A percentile compares a stretch with the other conserved stretches of the same genome.
Conservation (phyloP, 257 asterid genomes). For the Solanum arcanum region DNA sequence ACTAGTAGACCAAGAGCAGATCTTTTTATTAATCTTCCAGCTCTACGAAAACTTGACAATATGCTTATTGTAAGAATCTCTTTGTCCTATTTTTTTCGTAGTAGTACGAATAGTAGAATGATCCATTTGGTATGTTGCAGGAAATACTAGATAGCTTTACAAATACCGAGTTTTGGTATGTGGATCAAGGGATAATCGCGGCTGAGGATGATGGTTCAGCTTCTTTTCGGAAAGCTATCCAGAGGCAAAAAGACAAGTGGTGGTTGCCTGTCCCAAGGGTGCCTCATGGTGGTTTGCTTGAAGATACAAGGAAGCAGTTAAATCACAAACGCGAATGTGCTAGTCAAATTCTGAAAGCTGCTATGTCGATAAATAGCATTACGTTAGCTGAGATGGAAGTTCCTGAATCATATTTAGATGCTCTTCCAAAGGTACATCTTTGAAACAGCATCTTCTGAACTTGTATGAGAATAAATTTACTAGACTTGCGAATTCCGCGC, state of each 20-base stretch:
- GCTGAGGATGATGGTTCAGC: conserved; percentile 58
- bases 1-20: conserved; percentile 66
- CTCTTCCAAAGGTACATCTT: conserved; percentile 75
- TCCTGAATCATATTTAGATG: conserved; percentile 73
- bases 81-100: background rate
- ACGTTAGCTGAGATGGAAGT: conserved; percentile 92
- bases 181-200: conserved; percentile 70
- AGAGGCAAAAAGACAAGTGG: conserved; percentile 90
- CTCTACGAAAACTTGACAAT: conserved; percentile 85
- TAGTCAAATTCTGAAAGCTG: conserved; percentile 90
- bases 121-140: conserved; percentile 16
- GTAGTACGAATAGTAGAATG: background rate
- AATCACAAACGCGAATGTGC: conserved; percentile 68
- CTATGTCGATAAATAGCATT: conserved; percentile 55
- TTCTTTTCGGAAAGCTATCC: conserved; percentile 44
- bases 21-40: conserved; percentile 71
- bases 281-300: conserved; percentile 69
- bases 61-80: conserved; percentile 66
- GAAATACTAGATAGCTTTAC: conserved; percentile 70
- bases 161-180: conserved; percentile 68
- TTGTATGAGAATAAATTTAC: background rate
- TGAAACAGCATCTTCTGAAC: background rate
- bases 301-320: conserved; percentile 43
- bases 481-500: background rate
- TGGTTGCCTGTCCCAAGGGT: conserved; percentile 97